Base-by-base conservation (phyloP, 2,329 filamentous ascomycete species). In the Lachnellula cervina region DNA sequence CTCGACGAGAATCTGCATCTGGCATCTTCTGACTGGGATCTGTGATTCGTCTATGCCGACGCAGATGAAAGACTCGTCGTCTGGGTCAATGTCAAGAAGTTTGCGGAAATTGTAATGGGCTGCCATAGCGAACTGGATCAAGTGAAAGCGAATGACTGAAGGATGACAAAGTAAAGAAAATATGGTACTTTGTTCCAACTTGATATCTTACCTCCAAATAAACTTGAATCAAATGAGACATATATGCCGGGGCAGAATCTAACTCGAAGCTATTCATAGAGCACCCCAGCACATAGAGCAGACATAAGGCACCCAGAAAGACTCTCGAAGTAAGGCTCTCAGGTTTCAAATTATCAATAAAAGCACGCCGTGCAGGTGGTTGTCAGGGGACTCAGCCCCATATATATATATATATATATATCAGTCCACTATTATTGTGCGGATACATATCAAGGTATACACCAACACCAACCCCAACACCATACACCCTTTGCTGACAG, bases 101-200 rank as follows among this genome's bases (percentile, higher is more conserved):
- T 52, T 23, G 16, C 49, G 49, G 14, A 52, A 51, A 44, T 56
- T 44, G 42, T 43, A 56, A 34, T n/a, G 16, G 17, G 40, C 16
- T 13, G 43, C 23, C 49, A 52, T 52, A 16, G 32, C 44, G 14
- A 32, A 38, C 9, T 21, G 35, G 13, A 44, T 44, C n/a, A 21
- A 44, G 19, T 21, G 13, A 19, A 44, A 44, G 21, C 17, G 44
- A 34, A 21, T 32, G 19, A 11, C 13, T 34, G 19, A 25, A 13
- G 44, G 23, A 32, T 46, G 7, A 14, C 44, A 46, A 6, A 46
- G n/a, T 17, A 32, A 46, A 23, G 14, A 46, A 32, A n/a, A 23
- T 21, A 16, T 16, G n/a, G 13, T 46, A 25, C 23, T 46, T 28
- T 3, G 7, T 16, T 28, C 19, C 9, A 28, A 46, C 5, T 14